These are phyloP conservation scores for Fusarium sp. DNA, from an alignment of 2,329 filamentous ascomycete species.

Conservation along the genomic window DNA sequence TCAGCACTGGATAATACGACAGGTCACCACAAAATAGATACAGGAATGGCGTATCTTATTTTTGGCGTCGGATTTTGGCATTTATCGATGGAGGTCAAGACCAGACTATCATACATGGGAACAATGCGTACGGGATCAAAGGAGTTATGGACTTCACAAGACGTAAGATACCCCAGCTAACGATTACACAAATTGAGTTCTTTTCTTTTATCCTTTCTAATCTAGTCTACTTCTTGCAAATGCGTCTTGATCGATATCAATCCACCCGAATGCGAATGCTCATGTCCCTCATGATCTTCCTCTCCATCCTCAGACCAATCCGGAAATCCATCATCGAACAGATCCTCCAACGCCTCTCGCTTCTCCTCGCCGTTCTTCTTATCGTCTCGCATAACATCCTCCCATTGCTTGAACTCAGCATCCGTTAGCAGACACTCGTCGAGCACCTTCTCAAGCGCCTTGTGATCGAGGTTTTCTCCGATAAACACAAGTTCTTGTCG, in stretches of 20 bases:
- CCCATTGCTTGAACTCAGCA: slow-evolving; percentile 66
- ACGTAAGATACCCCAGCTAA: neutral
- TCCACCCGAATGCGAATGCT: slow-evolving; percentile 18
- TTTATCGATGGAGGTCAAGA: too few species aligned
- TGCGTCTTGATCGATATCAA: slow-evolving; percentile 42
- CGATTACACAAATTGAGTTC: neutral
- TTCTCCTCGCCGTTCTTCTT: slow-evolving; percentile 55
- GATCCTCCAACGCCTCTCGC: slow-evolving; percentile 58
- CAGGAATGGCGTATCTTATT: too few species aligned
- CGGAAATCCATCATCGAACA: slow-evolving; percentile 71
- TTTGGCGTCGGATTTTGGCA: too few species aligned
- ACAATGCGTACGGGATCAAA: neutral
- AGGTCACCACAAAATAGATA: too few species aligned
- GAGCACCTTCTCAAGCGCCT: slow-evolving; percentile 63
- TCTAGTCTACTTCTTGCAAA: slow-evolving; percentile 42
- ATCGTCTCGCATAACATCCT: slow-evolving; percentile 62
- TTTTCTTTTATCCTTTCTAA: neutral
- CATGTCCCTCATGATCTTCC: slow-evolving; percentile 51
- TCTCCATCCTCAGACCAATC: slow-evolving; percentile 64
- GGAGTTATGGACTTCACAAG: neutral
- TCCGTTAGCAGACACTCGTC: slow-evolving; percentile 73
- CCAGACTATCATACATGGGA: too few species aligned
- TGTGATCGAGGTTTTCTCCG: slow-evolving; percentile 70
- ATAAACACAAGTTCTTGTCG: slow-evolving; percentile 81
- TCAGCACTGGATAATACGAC: too few species aligned